Evolutionary conservation across 768 basidiomycete species (phyloP).

Genomic region (Lactarius vividus): DNA sequence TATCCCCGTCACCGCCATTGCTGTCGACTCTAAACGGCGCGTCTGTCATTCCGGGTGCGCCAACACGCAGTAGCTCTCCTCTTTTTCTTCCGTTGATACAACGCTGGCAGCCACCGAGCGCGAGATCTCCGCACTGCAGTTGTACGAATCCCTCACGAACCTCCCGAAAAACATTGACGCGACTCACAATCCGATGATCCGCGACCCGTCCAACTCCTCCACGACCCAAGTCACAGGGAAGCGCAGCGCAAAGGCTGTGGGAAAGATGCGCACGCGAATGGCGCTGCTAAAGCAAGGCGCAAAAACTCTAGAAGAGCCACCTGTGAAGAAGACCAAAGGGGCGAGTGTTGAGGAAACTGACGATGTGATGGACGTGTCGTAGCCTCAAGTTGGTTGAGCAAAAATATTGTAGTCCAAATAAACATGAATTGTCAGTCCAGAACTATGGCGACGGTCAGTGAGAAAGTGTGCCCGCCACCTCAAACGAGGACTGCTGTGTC

Average conservation of each 20-base stretch:
- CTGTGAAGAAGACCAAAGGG: slow-evolving; percentile 11
- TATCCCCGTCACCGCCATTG: slow-evolving; percentile 35
- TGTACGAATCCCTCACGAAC: slow-evolving; percentile 55
- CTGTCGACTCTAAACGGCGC: slow-evolving; percentile 46
- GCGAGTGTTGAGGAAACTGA: background rate
- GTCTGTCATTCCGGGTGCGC: slow-evolving; percentile 47
- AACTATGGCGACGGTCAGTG: slow-evolving; percentile 27
- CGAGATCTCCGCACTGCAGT: slow-evolving; percentile 52
- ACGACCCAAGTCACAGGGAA: slow-evolving; percentile 15
- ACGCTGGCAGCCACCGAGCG: slow-evolving; percentile 43
- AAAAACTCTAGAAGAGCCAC: background rate
- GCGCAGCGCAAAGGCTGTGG: slow-evolving; percentile 24
- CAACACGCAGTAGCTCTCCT: background rate
- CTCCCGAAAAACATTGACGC: slow-evolving; percentile 59
- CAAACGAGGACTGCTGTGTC: slow-evolving; percentile 27
- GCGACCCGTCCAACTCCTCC: slow-evolving; percentile 30
- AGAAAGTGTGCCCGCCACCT: slow-evolving; percentile 19
- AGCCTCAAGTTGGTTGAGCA: background rate
- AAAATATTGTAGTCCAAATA: background rate
- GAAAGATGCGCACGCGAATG: slow-evolving; percentile 29
- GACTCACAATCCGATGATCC: slow-evolving; percentile 43
- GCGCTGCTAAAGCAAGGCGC: slow-evolving; percentile 19
- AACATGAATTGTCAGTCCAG: slow-evolving; percentile 19
- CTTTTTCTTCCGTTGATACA: slow-evolving; percentile 4
- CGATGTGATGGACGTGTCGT: slow-evolving; percentile 22